Conservation (phyloP, 1,139 yeast species). For the Pichia kudriavzevii region DNA sequence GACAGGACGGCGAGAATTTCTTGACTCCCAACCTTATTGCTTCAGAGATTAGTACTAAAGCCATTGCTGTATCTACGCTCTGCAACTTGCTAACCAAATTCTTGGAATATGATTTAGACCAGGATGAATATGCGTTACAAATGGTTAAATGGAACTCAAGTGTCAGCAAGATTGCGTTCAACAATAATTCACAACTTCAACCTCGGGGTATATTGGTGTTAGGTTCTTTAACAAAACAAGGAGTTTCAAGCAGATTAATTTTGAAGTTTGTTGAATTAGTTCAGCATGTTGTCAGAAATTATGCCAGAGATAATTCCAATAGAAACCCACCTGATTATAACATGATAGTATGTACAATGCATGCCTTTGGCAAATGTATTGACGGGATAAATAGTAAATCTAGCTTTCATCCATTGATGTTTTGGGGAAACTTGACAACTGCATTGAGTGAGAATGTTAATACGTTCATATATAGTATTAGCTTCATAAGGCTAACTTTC, state of each 20-base stretch:
- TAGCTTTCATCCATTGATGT: constrained; percentile 45
- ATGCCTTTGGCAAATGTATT: constrained; percentile 53
- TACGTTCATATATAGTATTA: constrained; percentile 51
- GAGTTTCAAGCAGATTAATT: constrained; percentile 56
- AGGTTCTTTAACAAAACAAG: constrained; percentile 61
- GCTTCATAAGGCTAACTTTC: constrained; percentile 32
- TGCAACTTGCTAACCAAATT: constrained; percentile 55
- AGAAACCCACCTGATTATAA: too few relatives aligned
- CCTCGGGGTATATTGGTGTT: constrained; percentile 64
- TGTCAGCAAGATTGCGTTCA: constrained; percentile 59
- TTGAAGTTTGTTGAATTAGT: constrained; percentile 18
- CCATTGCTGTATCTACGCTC: constrained; percentile 53
- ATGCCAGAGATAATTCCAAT: too few relatives aligned
- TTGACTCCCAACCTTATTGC: constrained; percentile 14
- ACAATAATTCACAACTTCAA: constrained; percentile 54
- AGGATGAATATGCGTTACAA: constrained; percentile 50
- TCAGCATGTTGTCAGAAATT: constrained; percentile 1
- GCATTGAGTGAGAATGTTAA: constrained; percentile 34
- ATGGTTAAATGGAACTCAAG: constrained; percentile 63
- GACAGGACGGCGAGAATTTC: constrained; percentile 36
- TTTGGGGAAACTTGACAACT: constrained; percentile 55
- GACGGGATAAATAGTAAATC: constrained; percentile 56
- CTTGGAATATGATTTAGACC: constrained; percentile 41
- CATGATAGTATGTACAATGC: constrained; percentile 29
- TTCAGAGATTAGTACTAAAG: constrained; percentile 34